A percentile compares a stretch with the other conserved stretches of the same genome.
These are phyloP conservation scores for Mrakia gelida DNA, from an alignment of 768 basidiomycete species.

Conservation along the genomic window DNA sequence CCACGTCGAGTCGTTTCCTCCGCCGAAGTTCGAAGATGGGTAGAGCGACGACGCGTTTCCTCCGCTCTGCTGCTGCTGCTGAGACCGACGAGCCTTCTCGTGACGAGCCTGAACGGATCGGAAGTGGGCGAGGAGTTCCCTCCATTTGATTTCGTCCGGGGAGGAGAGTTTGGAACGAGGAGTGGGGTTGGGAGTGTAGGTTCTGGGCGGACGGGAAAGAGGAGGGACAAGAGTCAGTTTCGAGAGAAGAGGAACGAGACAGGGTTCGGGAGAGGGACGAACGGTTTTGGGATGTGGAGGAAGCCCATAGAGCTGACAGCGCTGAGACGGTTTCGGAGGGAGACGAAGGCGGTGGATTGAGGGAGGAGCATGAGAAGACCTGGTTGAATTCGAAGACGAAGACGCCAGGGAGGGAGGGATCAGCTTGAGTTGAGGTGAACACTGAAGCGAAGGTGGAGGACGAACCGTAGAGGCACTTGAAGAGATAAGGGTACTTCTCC, in stretches of 20 bases:
- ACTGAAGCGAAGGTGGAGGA: background rate
- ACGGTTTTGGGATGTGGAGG: slow-evolving; percentile 84
- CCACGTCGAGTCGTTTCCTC: background rate
- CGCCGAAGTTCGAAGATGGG: background rate
- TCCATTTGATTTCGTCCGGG: slow-evolving; percentile 92
- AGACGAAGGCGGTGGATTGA: slow-evolving; percentile 93
- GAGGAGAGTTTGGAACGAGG: slow-evolving; percentile 68
- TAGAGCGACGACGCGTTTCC: too few species aligned
- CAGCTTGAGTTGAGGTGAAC: too few species aligned
- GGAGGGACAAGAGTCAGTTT: background rate
- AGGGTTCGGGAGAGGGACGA: slow-evolving; percentile 40
- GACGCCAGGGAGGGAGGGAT: too few species aligned
- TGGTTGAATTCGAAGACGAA: background rate
- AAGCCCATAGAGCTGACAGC: slow-evolving; percentile 95
- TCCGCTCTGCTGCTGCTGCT: slow-evolving; percentile 1
- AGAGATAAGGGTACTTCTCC: slow-evolving; percentile 89
- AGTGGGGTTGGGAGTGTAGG: slow-evolving; percentile 34
- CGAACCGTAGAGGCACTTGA: slow-evolving; percentile 89
- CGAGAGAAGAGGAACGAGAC: too few species aligned
- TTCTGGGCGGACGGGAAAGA: background rate
- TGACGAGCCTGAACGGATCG: slow-evolving; percentile 81
- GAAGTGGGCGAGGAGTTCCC: slow-evolving; percentile 88
- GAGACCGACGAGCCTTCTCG: slow-evolving; percentile 72
- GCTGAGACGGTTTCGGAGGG: slow-evolving; percentile 85
- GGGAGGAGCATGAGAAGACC: slow-evolving; percentile 86